Evolutionary conservation across 2,329 filamentous ascomycete genomes (phyloP), one percentile per base, ranked within the genome.

Genomic region (Fusarium scirpi): DNA sequence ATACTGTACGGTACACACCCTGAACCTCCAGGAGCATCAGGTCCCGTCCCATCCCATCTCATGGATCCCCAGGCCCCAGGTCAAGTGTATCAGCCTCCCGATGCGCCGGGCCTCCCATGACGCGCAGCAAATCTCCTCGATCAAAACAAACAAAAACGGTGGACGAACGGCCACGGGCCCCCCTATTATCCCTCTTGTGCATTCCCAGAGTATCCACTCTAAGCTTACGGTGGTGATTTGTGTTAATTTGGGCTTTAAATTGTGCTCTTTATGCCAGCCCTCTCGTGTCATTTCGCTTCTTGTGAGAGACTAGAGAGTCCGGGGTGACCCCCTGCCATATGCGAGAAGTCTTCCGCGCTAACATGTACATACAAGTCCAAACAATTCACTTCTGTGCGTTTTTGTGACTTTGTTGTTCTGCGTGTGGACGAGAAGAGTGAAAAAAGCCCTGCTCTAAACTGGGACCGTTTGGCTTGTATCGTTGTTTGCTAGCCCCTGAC

Each of bases 111-210:
- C 62, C 65, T 62, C 56, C 64, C 64, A 66, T 67, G 67, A 76
- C 72, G 73, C 74, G 72, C 74, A 76, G 61, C 70, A 74, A 71
- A 73, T 67, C 62, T 72, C 58, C 59, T 63, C 67, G 67, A 74
- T 75, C 76, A 78, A 72, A 78, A 78, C 70, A 78, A 78, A 77
- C 75, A 75, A 73, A 76, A 73, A 71, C 68, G 65, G 56, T 53
- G 49, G 49, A 53, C 16, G 34, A 53, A 43, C 49, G 24, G 49
- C 30, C 34, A 52, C 25, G 24, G 27, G 34, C 56, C 55, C 72
- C 71, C 59, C 69, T 64, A 51, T 51, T 71, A 62, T 72, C 40
- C 38, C 34, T 62, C 38, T 48, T 67, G 57, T 64, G 53, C 69
- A 69, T 65, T 67, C 69, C 49, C 24, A 52, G 24, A 38, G n/a